Percentiles rank a stretch among this genome's conserved stretches.
Conservation (phyloP, 2,329 filamentous ascomycete genomes). For the Aspergillus luchuensis region DNA sequence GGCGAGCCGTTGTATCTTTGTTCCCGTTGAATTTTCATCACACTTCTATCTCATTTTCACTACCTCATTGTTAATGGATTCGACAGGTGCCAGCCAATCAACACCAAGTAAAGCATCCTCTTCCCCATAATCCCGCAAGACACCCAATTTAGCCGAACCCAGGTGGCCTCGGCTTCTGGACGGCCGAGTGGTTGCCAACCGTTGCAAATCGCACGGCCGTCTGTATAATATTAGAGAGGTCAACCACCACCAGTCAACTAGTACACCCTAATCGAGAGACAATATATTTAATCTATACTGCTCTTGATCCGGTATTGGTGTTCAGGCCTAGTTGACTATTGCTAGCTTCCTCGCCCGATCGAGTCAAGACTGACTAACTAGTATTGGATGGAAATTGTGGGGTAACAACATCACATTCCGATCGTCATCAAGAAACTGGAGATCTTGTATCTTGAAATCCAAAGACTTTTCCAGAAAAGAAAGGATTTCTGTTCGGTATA, state of each 20-base stretch:
- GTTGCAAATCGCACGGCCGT: neutral
- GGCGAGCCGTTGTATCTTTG: neutral
- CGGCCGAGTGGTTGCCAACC: neutral
- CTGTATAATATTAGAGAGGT: neutral
- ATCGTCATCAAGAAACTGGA: neutral
- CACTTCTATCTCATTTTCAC: neutral
- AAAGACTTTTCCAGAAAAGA: neutral
- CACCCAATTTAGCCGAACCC: slow-evolving; percentile 1
- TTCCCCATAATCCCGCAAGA: neutral
- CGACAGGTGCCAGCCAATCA: neutral
- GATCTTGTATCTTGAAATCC: too few relatives aligned
- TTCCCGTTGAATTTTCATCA: too few relatives aligned
- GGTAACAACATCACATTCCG: neutral
- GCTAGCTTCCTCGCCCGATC: neutral
- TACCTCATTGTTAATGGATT: neutral
- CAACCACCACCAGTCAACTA: neutral
- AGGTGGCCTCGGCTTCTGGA: neutral
- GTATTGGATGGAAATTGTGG: neutral
- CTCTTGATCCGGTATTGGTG: neutral
- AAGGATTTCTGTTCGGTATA: neutral
- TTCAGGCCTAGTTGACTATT: too few relatives aligned
- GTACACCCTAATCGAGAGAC: neutral
- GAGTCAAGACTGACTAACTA: neutral
- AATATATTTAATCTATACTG: neutral
- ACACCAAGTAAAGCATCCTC: neutral